A percentile compares a stretch with the other conserved stretches of the same genome.
Conservation (phyloP, 176 grass and related monocot species). For the Elaeis guineensis region DNA sequence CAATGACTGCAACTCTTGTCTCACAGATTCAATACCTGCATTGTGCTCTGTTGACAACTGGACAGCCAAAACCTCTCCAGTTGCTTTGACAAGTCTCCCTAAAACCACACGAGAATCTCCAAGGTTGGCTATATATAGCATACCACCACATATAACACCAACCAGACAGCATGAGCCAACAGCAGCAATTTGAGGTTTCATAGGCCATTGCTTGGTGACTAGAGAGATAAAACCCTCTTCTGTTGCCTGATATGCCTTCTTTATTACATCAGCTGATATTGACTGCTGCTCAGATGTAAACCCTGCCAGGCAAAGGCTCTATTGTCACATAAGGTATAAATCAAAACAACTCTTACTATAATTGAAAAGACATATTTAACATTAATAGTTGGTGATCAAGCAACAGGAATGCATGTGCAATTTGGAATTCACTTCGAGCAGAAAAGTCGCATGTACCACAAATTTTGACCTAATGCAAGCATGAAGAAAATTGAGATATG, state of each 20-base stretch:
- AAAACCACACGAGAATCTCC: conserved; percentile 85
- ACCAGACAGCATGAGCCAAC: conserved; percentile 92
- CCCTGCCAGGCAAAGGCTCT: conserved; percentile 23
- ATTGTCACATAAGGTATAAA: conserved; percentile 12
- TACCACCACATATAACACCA: conserved; percentile 61
- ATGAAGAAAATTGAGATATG: too few relatives aligned
- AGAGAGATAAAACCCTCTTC: conserved; percentile 89
- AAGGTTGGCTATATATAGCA: conserved; percentile 72
- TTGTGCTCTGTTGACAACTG: conserved; percentile 95
- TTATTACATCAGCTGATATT: conserved; percentile 78
- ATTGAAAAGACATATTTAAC: too few relatives aligned
- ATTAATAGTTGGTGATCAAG: too few relatives aligned
- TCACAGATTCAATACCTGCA: conserved; percentile 62
- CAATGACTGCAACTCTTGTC: conserved; percentile 75
- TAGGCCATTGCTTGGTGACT: conserved; percentile 67
- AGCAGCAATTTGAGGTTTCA: conserved; percentile 88
- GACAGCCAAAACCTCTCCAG: conserved; percentile 74
- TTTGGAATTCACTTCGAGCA: too few relatives aligned
- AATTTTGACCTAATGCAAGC: too few relatives aligned
- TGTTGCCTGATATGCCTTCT: conserved; percentile 88
- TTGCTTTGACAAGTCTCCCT: conserved; percentile 68
- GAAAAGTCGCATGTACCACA: too few relatives aligned
- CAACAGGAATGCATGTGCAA: too few relatives aligned
- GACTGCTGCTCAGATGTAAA: conserved; percentile 68
- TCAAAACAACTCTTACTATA: too few relatives aligned